Base-by-base conservation (phyloP, 345 rosid species). In the Gossypium turneri region DNA sequence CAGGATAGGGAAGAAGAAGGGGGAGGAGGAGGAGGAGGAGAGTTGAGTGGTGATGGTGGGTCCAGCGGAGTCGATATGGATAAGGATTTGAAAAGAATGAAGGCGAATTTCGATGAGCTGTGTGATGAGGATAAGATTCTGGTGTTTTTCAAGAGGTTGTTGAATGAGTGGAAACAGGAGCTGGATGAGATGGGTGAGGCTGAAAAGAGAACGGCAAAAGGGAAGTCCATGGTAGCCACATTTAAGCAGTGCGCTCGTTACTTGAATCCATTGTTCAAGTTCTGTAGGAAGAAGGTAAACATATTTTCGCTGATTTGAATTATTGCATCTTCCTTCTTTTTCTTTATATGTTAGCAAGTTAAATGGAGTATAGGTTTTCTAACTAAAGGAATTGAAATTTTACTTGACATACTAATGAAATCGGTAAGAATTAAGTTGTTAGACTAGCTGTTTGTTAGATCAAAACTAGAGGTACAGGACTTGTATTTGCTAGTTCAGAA, bases 231-330 rank as follows among this genome's bases (percentile, higher is more conserved):
- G 85, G 97, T 94, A 44, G 98, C 97, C 70, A 92, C 97, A 3
- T 94, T 94, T 76, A 87, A 94, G 87, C 98, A 94, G 86, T 94
- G 98, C 73, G 97, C 95, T 27, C 80, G 98, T 79, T 94, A 94
- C 79, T 82, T 94, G 76, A 82, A 81, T 80, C 97, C 98, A 0
- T 82, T 94, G 76, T 94, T 94, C 97, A 90, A 91, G 86, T 91
- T 92, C 79, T 92, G 98, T 85, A 85, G 97, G 86, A 94, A 92
- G 86, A 94, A 91, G 97, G 98, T 94, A 62, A 76, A 80, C 3
- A 60, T 2, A n/a, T 73, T 47, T 60, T 59, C n/a, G 25, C 48
- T 12, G 11, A 48, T 13, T 67, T 67, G n/a, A 19, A 56, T 13
- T 72, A 51, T 17, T 58, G 16, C 17, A 55, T 24, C 25, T 3